Base-by-base conservation (phyloP, 768 basidiomycete species). In the Gymnopilus dilepis region DNA sequence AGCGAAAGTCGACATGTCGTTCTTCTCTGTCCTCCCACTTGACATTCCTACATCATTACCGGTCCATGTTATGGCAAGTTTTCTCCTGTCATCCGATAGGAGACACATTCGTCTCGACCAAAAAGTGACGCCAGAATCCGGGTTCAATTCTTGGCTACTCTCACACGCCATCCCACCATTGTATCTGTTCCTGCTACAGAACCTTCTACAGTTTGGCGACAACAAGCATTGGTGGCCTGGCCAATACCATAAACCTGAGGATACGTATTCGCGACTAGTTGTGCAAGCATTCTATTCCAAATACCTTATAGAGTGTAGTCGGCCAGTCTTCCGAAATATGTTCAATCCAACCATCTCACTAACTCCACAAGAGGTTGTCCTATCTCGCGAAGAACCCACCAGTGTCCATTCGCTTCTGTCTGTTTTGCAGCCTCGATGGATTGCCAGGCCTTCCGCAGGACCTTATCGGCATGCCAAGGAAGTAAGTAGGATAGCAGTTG, bases 1-100 rank as follows among this genome's bases (percentile, higher is more conserved):
- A 19, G 28, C 61, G 1, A 55, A 48, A 11, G 38, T 51, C 22
- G 34, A 38, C 5, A 50, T 50, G 28, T 63, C 59, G 58, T 72
- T 85, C 19, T 84, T 83, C 57, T 78, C 81, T 7, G 77, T 73
- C 0, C 70, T 85, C 6, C 83, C 82, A 0, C 72, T 84, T 1
- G 77, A 77, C 3, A 72, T 78, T 4, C 22, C 66, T 3, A 80
- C 74, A 3, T 66, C 74, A 3, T 70, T 85, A 0, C 82, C 83
- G 0, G 73, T 80, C 1, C 83, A 85, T 60, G 67, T 84, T 8
- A 77, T 76, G 53, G 82, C 79, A 0, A 77, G 81, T 0, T 84
- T 83, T 61, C 74, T 80, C 41, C 68, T 84, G 4, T 76, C 83
- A 0, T 75, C 80, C 2, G 83, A 85, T 64, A 68, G 83, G 34